Base-by-base conservation (phyloP, 23 red algal species). In the Rhodosorus marinus region DNA sequence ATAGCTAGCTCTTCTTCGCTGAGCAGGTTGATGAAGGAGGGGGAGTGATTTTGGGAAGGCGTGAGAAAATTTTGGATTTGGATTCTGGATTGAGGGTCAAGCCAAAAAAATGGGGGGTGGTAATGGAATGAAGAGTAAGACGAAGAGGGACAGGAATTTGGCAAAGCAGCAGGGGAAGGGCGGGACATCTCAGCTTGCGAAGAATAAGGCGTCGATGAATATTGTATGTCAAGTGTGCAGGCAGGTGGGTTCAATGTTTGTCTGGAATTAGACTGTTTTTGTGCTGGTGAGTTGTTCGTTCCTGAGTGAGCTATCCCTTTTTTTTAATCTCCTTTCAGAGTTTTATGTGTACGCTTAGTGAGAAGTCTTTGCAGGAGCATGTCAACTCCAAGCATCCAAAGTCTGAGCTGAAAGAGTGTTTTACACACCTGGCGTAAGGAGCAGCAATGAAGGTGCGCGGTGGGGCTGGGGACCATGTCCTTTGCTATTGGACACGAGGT, bases 311-410 rank as follows among this genome's bases (percentile, higher is more conserved):
- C 52, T 34, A 20, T 47, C 58, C 23, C 48, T 64, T 2, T 24
- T 64, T 42, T 20, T 49, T 49, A 3, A 24, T 7, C 59, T 0
- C 25, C 38, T 6, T 64, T 0, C 5, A 77, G 72, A 35, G 48
- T 15, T 77, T 77, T 33, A 77, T 77, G 72, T 77, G 72, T 62
- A 77, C 72, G 34, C 66, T 77, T 59, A 50, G 31, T 22, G 72
- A 67, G 33, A 62, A 49, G 19, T 65, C 72, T 47, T 62, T 77
- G 20, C 72, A 62, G 38, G 60, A 77, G 32, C 72, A 77, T n/a
- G 60, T 31, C 49, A 62, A 77, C 14, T 47, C 33, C 42, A 77
- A 77, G 33, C 72, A 77, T 29, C 49, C 72, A 20, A 77, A 77
- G 33, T 61, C 35, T 29, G 26, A 49, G 29, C 28, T 66, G 28